These are phyloP conservation scores for Hymenoscyphus scutula DNA, from an alignment of 2,329 filamentous ascomycete species.

Conservation along the genomic window DNA sequence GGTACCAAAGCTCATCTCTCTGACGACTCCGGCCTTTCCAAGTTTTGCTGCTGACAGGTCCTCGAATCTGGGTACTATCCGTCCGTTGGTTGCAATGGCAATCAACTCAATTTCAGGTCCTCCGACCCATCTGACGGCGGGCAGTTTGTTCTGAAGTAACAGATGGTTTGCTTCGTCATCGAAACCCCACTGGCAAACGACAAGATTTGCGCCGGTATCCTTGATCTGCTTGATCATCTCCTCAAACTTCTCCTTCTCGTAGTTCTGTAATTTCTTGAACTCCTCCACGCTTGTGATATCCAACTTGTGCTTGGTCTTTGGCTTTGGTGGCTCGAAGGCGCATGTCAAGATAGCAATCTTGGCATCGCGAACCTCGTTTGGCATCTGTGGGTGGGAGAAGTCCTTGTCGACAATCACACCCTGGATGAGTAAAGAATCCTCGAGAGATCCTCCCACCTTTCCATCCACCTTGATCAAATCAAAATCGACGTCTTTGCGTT, in stretches of 20 bases:
- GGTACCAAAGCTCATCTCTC: conserved; percentile 95
- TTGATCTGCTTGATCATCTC: conserved; percentile 99
- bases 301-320: conserved; percentile 99
- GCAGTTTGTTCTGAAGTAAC: conserved; percentile 91
- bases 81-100: conserved; percentile 95
- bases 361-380: conserved; percentile 87
- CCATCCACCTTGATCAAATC: conserved; percentile 99
- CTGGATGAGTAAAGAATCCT: conserved; percentile 93
- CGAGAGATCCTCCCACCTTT: conserved; percentile 90
- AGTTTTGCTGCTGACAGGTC: conserved; percentile 90
- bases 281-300: conserved; percentile 97
- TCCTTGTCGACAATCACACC: conserved; percentile 99
- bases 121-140: conserved; percentile 95
- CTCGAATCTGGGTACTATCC: conserved; percentile 96
- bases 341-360: conserved; percentile 98
- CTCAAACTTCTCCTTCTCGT: conserved; percentile 93
- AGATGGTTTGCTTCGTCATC: conserved; percentile 99
- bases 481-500: conserved; percentile 96
- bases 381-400: conserved; percentile 99
- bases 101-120: conserved; percentile 98
- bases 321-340: conserved; percentile 97
- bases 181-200: conserved; percentile 99
- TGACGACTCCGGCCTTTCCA: conserved; percentile 81
- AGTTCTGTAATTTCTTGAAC: conserved; percentile 95
- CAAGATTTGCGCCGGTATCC: conserved; percentile 92